Percentiles rank a stretch among this genome's conserved stretches.
Evolutionary conservation across 164 flowering plant species (phyloP).

Genomic region (Tetracentron sinense): DNA sequence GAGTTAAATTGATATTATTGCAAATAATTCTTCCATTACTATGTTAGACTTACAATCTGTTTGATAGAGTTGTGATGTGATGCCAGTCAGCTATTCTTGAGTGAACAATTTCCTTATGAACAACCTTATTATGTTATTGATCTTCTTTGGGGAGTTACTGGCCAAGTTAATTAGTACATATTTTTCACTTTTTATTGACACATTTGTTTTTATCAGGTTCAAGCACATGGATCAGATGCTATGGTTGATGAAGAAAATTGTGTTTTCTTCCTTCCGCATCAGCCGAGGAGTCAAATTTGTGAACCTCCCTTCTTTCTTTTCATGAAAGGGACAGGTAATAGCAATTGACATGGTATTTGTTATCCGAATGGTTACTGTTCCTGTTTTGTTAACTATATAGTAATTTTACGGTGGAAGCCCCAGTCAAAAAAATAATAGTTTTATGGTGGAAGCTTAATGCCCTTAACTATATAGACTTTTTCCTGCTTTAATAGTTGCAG

Average conservation of each 20-base stretch:
- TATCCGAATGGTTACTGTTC: background rate
- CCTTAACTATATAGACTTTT: background rate
- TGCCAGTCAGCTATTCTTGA: too few species aligned
- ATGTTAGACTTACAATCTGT: too few species aligned
- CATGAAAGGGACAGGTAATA: constrained; percentile 95
- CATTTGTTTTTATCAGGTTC: constrained; percentile 63
- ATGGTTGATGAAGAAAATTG: constrained; percentile 97
- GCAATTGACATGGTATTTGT: background rate
- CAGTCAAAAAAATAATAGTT: background rate
- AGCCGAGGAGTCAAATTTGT: constrained; percentile 68
- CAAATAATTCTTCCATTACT: too few species aligned
- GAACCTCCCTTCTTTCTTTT: constrained; percentile 77
- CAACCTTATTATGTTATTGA: too few species aligned
- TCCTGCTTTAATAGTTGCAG: background rate
- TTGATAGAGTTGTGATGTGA: too few species aligned
- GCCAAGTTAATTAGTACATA: too few species aligned
- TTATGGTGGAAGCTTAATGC: background rate
- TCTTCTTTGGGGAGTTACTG: too few species aligned
- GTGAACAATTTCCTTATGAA: too few species aligned
- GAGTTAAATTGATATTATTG: too few species aligned
- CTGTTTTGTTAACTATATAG: background rate
- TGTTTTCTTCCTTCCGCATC: constrained; percentile 93
- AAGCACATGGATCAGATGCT: constrained; percentile 97
- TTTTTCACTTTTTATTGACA: too few species aligned
- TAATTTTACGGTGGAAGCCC: too few species aligned